These are phyloP conservation scores for Podaxis carcinomalis DNA, from an alignment of 768 basidiomycete species.

Conservation along the genomic window DNA sequence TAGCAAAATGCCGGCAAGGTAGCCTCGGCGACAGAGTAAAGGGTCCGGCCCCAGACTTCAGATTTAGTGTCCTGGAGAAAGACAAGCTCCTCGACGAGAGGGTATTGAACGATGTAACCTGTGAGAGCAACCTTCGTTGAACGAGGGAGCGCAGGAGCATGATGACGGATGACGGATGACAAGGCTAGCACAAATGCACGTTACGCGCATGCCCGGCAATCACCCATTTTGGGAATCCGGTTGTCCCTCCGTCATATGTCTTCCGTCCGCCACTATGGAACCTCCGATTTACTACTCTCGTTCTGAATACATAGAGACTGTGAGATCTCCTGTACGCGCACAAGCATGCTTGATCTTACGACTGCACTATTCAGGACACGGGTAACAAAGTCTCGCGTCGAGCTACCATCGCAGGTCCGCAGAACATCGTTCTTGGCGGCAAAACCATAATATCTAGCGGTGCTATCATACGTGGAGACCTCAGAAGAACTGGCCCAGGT, in stretches of 20 bases:
- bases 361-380: constrained; percentile 59
- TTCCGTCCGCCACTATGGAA: constrained; percentile 45
- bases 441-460: constrained; percentile 92
- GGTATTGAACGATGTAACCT: neutral
- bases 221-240: neutral
- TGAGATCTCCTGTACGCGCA: constrained; percentile 25
- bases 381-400: constrained; percentile 94
- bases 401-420: constrained; percentile 87
- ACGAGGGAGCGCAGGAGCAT: constrained; percentile 7
- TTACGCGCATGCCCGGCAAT: neutral
- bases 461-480: constrained; percentile 91
- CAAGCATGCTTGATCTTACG: neutral
- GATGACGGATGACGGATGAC: constrained; percentile 11
- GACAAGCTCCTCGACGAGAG: neutral
- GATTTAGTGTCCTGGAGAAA: neutral
- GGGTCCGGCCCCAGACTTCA: neutral
- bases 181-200: neutral
- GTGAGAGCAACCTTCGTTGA: neutral
- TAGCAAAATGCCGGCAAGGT: neutral
- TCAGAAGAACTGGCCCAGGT: constrained; percentile 83
- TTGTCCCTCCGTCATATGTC: neutral
- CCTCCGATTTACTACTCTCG: constrained; percentile 75
- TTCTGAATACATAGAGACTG: constrained; percentile 87
- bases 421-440: constrained; percentile 96
- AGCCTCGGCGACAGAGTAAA: neutral